Base-by-base conservation (phyloP, 2,329 filamentous ascomycete species). In the Penicillium occitanis region DNA sequence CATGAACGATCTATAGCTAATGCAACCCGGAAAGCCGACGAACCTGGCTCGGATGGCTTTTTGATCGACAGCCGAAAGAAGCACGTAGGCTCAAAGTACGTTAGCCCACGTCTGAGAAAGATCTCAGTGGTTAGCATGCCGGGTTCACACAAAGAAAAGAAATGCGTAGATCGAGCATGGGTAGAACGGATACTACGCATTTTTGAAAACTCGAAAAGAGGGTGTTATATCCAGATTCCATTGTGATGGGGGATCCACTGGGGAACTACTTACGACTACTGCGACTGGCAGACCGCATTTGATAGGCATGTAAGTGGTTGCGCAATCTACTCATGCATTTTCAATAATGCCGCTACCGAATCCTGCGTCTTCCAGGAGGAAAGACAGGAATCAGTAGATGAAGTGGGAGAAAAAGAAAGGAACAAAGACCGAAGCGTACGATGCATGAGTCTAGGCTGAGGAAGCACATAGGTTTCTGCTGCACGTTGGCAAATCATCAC, bases 31-130 rank as follows among this genome's bases (percentile, higher is more conserved):
- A 55, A 55, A 55, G 61, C 17, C 25, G 35, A 53, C 33, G 28
- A 63, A 17, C 33, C n/a, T 37, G 7, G 60, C 17, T 40, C 28
- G 19, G 6, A 30, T 33, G 37, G 22, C 22, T 51, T 28, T 63
- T 63, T 55, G 51, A 42, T 53, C 48, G 35, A 42, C 61, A 55
- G 61, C 48, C 46, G 40, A 63, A 40, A 53, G 22, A 50, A 44
- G 40, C 13, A 33, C 50, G 28, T 11, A 57, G 33, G 53, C 53
- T 25, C 14, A 37, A 57, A 22, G 33, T 28, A 51, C 40, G 61
- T 44, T 55, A 55, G 61, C 48, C 30, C 46, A 63, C 19, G 14
- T 37, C 40, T 44, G 58, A 63, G 48, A 40, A 51, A 13, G 46
- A 28, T 35, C 40, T 30, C 35, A 30, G 51, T 63, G 33, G 61